Conservation (phyloP, 129 eudicot genomes). For the Tagetes erecta region DNA sequence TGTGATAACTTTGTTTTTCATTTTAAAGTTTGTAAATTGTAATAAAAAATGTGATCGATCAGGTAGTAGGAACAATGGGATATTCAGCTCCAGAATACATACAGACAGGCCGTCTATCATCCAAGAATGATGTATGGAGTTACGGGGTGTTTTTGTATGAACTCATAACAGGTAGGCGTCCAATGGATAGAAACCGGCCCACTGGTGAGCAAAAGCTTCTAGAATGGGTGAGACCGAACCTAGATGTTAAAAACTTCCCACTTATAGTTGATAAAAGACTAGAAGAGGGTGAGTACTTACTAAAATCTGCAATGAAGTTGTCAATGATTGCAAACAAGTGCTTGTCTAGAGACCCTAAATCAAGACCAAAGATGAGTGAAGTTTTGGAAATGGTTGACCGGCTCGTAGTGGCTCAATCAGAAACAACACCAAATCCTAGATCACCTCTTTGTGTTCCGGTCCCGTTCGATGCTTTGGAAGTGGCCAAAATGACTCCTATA, state of each 20-base stretch:
- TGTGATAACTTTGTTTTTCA: neutral
- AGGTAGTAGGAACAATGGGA: slow-evolving; percentile 84
- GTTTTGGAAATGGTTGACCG: slow-evolving; percentile 61
- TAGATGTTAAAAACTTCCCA: slow-evolving; percentile 56
- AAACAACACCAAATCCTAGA: slow-evolving; percentile 23
- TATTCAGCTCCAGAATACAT: slow-evolving; percentile 85
- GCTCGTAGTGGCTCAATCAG: slow-evolving; percentile 29
- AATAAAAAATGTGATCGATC: neutral
- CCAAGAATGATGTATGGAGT: slow-evolving; percentile 77
- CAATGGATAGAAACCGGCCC: slow-evolving; percentile 68
- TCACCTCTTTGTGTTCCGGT: slow-evolving; percentile 36
- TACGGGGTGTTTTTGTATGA: slow-evolving; percentile 81
- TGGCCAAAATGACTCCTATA: slow-evolving; percentile 7
- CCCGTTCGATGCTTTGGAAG: slow-evolving; percentile 16
- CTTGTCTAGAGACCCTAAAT: slow-evolving; percentile 55
- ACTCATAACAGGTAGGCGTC: slow-evolving; percentile 73
- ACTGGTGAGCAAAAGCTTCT: slow-evolving; percentile 69
- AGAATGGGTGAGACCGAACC: slow-evolving; percentile 77
- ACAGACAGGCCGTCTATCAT: slow-evolving; percentile 70
- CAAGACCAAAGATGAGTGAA: slow-evolving; percentile 79
- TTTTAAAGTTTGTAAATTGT: neutral
- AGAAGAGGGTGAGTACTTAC: slow-evolving; percentile 41
- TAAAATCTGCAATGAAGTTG: slow-evolving; percentile 55
- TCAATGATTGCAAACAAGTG: slow-evolving; percentile 69
- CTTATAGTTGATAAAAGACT: slow-evolving; percentile 70